phyloP scores from a whole-genome alignment of 2,329 filamentous ascomycete species.

The Calonectria fujianensis region DNA sequence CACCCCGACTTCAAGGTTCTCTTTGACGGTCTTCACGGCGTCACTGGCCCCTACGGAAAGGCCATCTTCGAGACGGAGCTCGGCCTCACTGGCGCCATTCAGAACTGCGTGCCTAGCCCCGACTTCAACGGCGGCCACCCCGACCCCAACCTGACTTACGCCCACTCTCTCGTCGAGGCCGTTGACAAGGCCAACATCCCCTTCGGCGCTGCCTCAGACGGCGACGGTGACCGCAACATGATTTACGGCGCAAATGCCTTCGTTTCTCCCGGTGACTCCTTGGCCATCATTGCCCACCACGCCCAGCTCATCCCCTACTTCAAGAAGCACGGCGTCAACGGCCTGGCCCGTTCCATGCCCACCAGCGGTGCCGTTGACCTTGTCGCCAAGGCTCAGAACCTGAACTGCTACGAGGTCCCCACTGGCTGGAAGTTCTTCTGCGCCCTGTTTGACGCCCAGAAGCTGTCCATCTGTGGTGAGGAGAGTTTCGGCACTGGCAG shows the following conservation, averaged over 20 bases:
- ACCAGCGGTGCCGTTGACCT: conserved; percentile 96
- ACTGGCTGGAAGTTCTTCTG: conserved; percentile 99
- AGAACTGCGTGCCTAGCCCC: conserved; percentile 93
- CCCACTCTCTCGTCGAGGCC: conserved; percentile 93
- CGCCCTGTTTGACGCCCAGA: conserved; percentile 93
- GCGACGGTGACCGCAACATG: conserved; percentile 99
- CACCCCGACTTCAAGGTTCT: conserved; percentile 97
- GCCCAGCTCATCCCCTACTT: conserved; percentile 98
- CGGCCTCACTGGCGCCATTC: conserved; percentile 84
- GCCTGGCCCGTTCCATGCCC: conserved; percentile 97
- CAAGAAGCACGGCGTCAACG: conserved; percentile 96
- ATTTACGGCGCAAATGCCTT: conserved; percentile 98
- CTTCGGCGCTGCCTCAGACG: conserved; percentile 96
- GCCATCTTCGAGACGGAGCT: conserved; percentile 97
- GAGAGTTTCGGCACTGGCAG: conserved; percentile 98
- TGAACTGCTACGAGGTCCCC: conserved; percentile 96
- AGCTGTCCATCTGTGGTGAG: conserved; percentile 98
- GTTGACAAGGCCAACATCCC: conserved; percentile 95
- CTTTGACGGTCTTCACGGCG: conserved; percentile 95
- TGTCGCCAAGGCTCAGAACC: conserved; percentile 94
- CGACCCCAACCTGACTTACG: conserved; percentile 98
- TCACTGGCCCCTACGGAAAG: conserved; percentile 95
- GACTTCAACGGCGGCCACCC: conserved; percentile 99
- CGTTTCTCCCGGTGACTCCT: conserved; percentile 96
- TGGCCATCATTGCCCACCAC: conserved; percentile 98